Conservation (phyloP, 768 basidiomycete species). For the Pleurotus ostreatus region DNA sequence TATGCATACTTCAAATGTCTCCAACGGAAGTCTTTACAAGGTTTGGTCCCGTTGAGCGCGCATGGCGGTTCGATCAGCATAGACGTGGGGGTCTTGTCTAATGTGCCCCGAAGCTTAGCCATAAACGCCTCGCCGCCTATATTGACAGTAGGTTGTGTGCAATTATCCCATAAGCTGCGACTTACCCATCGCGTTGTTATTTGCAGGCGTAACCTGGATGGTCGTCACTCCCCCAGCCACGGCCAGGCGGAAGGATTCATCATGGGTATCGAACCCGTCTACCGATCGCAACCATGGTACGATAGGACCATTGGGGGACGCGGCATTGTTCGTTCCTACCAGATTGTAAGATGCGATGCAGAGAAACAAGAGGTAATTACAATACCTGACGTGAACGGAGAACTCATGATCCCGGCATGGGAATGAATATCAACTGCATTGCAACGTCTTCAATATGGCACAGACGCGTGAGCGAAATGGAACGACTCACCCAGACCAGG, state of each 20-base stretch:
- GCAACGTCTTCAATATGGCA: background rate
- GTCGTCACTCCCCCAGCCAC: conserved; percentile 90
- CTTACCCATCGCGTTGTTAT: conserved; percentile 68
- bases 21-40: conserved; percentile 49
- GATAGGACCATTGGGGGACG: conserved; percentile 65
- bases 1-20: conserved; percentile 71
- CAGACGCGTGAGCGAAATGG: background rate
- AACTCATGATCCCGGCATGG: conserved; percentile 69
- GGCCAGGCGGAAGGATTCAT: conserved; percentile 66
- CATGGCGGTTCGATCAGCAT: conserved; percentile 86
- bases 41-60: conserved; percentile 42
- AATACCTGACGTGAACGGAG: conserved; percentile 50
- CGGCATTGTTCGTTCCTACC: conserved; percentile 51
- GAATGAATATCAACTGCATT: conserved; percentile 68
- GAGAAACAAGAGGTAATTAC: conserved; percentile 3
- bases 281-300: conserved; percentile 77
- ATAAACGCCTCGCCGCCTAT: conserved; percentile 86
- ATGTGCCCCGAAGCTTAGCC: conserved; percentile 78
- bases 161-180: background rate
- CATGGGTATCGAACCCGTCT: conserved; percentile 86
- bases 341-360: background rate
- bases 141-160: background rate
- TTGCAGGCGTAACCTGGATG: conserved; percentile 76
- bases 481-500: conserved; percentile 39
- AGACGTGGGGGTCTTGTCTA: conserved; percentile 69